Evolutionary conservation across 805 yeast genomes (phyloP), one percentile per base, ranked within the genome.

Genomic region (Candida dajiaensis): DNA sequence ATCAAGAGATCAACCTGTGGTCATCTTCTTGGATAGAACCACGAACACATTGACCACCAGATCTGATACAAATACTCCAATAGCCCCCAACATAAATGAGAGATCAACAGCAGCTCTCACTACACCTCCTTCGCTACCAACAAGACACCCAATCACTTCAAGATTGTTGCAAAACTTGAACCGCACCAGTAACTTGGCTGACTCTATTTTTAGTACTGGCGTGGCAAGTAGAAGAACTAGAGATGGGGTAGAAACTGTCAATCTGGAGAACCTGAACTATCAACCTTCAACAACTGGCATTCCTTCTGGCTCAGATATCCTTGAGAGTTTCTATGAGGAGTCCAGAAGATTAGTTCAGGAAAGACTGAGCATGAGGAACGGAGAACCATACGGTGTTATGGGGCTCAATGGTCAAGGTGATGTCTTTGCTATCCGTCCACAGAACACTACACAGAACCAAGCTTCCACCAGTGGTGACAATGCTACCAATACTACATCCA

Each of bases 161-260:
- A 42, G 40, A n/a, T 10, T 52, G 8, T 16, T 56, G 22, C 41
- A 51, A 29, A 42, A 45, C 9, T 13, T 54, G 23, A 41, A 44
- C 26, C 5, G 40, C 15, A 26, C 40, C 7, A 38, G 35, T 13
- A 44, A 40, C 6, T 18, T 33, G 20, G 40, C 51, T 11, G 54
- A 52, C 19, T 46, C 51, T 1, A 10, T 54, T 1, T 53, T 57
- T 26, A 28, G 54, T 1, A 44, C 51, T 31, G 62, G 62, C 11
- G 57, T 56, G 20, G 48, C 53, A 1, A 55, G 59, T 33, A 51
- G 54, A 46, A 49, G 62, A 51, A 55, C 59, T 5, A 43, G 47
- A 21, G 44, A 48, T 18, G 59, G 60, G 3, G 62, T 58, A 20
- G 56, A 56, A 33, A 58, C 62, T 3, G 33, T 47, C 10, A 50